Evolutionary conservation across 768 basidiomycete species (phyloP).

Genomic region (Lentinula boryana): DNA sequence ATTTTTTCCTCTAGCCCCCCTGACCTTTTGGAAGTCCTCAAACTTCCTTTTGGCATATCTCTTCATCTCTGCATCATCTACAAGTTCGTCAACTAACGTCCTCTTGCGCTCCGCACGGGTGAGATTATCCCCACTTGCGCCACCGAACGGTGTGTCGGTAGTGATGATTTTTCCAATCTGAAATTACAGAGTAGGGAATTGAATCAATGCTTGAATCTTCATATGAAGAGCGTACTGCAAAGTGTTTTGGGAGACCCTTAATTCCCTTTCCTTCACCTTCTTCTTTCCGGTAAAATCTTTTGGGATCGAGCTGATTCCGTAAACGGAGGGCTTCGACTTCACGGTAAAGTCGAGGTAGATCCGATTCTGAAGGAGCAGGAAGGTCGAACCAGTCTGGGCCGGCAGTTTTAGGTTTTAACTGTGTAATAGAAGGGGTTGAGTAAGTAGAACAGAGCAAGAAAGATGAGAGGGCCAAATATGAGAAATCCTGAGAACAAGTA

Average conservation of each 20-base stretch:
- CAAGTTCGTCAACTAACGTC: slow-evolving; percentile 81
- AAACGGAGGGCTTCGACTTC: slow-evolving; percentile 87
- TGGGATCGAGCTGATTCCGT: slow-evolving; percentile 86
- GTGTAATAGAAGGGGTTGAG: background rate
- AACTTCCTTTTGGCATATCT: slow-evolving; percentile 92
- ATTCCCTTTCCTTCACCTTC: slow-evolving; percentile 81
- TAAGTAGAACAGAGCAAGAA: background rate
- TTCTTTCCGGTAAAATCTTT: slow-evolving; percentile 85
- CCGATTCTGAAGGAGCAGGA: slow-evolving; percentile 74
- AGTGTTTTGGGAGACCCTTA: slow-evolving; percentile 82
- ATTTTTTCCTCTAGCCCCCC: slow-evolving; percentile 63
- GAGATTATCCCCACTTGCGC: slow-evolving; percentile 64
- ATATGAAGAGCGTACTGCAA: slow-evolving; percentile 54
- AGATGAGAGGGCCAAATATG: background rate
- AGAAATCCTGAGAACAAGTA: slow-evolving; percentile 1
- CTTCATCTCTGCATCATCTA: slow-evolving; percentile 82
- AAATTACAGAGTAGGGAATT: background rate
- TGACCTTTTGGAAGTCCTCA: slow-evolving; percentile 62
- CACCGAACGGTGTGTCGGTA: slow-evolving; percentile 67
- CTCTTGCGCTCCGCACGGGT: slow-evolving; percentile 66
- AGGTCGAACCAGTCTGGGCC: slow-evolving; percentile 87
- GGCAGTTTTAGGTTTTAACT: slow-evolving; percentile 70
- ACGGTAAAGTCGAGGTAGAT: slow-evolving; percentile 70
- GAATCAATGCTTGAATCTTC: background rate
- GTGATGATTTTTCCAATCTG: slow-evolving; percentile 80